phyloP scores from a whole-genome alignment of 176 grass and related monocot genomes.

The Oropetium thomaeum region DNA sequence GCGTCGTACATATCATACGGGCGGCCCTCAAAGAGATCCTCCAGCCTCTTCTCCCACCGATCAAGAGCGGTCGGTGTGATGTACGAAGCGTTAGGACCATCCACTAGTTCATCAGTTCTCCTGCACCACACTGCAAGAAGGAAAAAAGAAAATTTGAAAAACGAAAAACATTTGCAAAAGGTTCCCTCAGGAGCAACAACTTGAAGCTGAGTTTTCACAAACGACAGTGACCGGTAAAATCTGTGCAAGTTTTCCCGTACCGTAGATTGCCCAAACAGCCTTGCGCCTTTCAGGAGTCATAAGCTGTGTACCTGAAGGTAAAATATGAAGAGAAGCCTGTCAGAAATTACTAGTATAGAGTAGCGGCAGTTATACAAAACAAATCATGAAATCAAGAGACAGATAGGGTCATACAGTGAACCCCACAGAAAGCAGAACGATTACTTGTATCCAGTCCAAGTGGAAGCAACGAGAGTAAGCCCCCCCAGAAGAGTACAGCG shows the following conservation, averaged over 20 bases:
- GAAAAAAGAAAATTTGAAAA: not conserved
- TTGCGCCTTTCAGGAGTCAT: conserved; percentile 88
- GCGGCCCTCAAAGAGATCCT: conserved; percentile 72
- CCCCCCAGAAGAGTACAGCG: not conserved
- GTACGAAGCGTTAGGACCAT: conserved; percentile 88
- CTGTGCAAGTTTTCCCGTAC: not conserved
- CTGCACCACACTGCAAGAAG: conserved; percentile 86
- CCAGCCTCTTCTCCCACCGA: conserved; percentile 75
- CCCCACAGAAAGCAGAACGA: not conserved
- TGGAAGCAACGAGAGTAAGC: not conserved
- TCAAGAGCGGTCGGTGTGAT: conserved; percentile 85
- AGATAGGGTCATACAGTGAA: not conserved
- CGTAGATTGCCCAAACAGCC: conserved; percentile 95
- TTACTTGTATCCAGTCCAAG: not conserved
- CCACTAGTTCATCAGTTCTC: conserved; percentile 95
- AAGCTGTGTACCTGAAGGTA: conserved; percentile 70
- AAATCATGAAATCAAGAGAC: not conserved
- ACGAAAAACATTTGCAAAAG: too few species aligned
- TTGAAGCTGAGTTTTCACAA: not conserved
- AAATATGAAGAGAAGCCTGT: not conserved
- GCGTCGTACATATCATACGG: conserved; percentile 93
- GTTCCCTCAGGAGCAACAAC: not conserved
- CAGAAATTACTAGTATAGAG: conserved; percentile 15
- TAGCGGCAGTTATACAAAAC: too few species aligned
- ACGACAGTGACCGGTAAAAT: not conserved